Evolutionary conservation across 2,329 filamentous ascomycete genomes (phyloP).

Genomic region (Verticillium alfalfae): DNA sequence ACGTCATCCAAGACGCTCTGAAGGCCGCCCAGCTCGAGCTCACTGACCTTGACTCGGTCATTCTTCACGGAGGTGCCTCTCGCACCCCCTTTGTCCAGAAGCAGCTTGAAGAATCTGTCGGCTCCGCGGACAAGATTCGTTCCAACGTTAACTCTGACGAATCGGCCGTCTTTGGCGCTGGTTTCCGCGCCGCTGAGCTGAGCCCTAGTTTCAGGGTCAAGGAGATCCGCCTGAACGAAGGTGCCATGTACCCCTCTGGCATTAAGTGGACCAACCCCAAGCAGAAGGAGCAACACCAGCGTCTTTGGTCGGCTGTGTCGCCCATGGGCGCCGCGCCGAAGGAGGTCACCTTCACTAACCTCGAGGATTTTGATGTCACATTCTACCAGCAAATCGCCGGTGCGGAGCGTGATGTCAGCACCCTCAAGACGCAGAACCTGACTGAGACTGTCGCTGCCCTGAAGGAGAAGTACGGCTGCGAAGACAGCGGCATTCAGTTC

Average conservation of each 20-base stretch:
- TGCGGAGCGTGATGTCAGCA: slow-evolving; percentile 56
- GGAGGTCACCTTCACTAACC: slow-evolving; percentile 77
- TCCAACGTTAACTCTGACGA: slow-evolving; percentile 97
- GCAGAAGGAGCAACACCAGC: slow-evolving; percentile 69
- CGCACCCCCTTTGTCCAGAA: slow-evolving; percentile 94
- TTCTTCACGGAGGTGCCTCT: slow-evolving; percentile 85
- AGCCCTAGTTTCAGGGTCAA: slow-evolving; percentile 97
- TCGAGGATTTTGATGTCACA: slow-evolving; percentile 72
- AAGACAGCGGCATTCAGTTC: slow-evolving; percentile 70
- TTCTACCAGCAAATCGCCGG: slow-evolving; percentile 69
- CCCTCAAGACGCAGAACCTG: slow-evolving; percentile 75
- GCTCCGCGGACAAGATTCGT: slow-evolving; percentile 72
- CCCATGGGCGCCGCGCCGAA: slow-evolving; percentile 71
- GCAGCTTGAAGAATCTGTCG: slow-evolving; percentile 70
- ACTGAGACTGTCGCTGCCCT: slow-evolving; percentile 76
- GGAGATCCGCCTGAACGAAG: slow-evolving; percentile 83
- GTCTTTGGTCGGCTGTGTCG: slow-evolving; percentile 75
- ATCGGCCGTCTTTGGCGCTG: slow-evolving; percentile 90
- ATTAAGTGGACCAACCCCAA: slow-evolving; percentile 69
- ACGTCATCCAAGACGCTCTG: slow-evolving; percentile 69
- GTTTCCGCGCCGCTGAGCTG: slow-evolving; percentile 86
- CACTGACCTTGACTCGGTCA: slow-evolving; percentile 77
- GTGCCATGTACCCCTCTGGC: slow-evolving; percentile 65
- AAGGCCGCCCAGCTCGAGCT: slow-evolving; percentile 67
- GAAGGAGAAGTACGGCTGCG: slow-evolving; percentile 73